These are phyloP conservation scores for Aphanomyces euteiches DNA, from an alignment of 352 stramenopile genomes.

Conservation along the genomic window DNA sequence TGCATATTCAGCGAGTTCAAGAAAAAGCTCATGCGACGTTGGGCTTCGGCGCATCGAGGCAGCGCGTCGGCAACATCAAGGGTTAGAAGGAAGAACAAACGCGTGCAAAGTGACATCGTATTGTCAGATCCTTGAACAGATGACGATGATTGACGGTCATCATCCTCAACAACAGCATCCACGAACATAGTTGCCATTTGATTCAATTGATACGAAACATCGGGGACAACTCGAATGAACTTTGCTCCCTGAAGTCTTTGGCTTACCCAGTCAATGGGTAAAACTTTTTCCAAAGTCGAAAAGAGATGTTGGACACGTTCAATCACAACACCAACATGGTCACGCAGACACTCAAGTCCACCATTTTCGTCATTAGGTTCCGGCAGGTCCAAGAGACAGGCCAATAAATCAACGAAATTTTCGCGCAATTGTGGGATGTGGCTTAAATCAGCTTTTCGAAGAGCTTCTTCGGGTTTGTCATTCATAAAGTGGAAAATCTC, in stretches of 20 bases:
- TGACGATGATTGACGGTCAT: slow-evolving; percentile 51
- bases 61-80: slow-evolving; percentile 42
- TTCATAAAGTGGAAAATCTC: slow-evolving; percentile 62
- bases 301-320: slow-evolving; percentile 29
- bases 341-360: slow-evolving; percentile 16
- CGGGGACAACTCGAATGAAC: slow-evolving; percentile 56
- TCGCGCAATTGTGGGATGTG: slow-evolving; percentile 73
- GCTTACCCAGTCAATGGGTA: slow-evolving; percentile 20
- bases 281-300: slow-evolving; percentile 24
- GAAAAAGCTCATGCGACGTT: slow-evolving; percentile 85
- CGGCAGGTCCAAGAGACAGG: slow-evolving; percentile 76
- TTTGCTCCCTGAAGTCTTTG: slow-evolving; percentile 53
- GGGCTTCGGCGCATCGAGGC: slow-evolving; percentile 74
- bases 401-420: slow-evolving; percentile 79
- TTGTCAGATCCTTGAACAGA: slow-evolving; percentile 29
- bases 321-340: slow-evolving; percentile 23
- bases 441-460: slow-evolving; percentile 64
- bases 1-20: slow-evolving; percentile 80
- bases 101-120: slow-evolving; percentile 60
- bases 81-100: slow-evolving; percentile 74
- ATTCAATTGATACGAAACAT: slow-evolving; percentile 66
- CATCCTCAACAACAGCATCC: slow-evolving; percentile 58
- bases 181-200: slow-evolving; percentile 56
- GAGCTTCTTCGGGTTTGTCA: slow-evolving; percentile 53
- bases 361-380: slow-evolving; percentile 43